Percentiles rank a stretch among this genome's conserved stretches.
These are phyloP conservation scores for Crotalaria pallida DNA, from an alignment of 306 rosid species.

Conservation along the genomic window DNA sequence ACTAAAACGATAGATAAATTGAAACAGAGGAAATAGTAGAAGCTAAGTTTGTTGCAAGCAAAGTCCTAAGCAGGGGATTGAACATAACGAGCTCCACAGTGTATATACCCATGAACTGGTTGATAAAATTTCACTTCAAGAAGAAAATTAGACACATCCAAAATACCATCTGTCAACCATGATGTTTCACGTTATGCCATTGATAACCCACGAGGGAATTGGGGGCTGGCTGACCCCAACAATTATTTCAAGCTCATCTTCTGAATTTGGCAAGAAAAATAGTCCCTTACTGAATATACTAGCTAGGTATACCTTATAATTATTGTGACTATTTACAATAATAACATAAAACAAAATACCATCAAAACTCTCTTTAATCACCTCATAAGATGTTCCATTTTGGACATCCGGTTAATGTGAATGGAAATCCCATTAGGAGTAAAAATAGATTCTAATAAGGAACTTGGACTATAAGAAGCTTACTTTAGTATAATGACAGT, in stretches of 20 bases:
- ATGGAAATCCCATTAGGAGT: not conserved
- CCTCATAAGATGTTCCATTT: not conserved
- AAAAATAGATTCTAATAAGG: not conserved
- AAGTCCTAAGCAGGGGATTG: slow-evolving; percentile 12
- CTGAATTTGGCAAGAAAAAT: slow-evolving; percentile 25
- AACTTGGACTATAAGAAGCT: slow-evolving; percentile 3
- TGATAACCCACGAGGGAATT: slow-evolving; percentile 60
- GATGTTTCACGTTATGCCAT: slow-evolving; percentile 71
- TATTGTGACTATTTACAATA: slow-evolving; percentile 36
- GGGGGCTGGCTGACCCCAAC: slow-evolving; percentile 33
- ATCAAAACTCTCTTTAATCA: slow-evolving; percentile 16
- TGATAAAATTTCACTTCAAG: not conserved
- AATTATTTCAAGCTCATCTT: slow-evolving; percentile 31
- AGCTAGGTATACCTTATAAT: slow-evolving; percentile 27
- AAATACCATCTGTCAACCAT: slow-evolving; percentile 48
- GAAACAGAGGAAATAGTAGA: no score
- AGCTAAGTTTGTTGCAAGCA: slow-evolving; percentile 16
- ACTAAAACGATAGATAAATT: no score
- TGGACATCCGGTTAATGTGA: not conserved
- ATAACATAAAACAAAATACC: slow-evolving; percentile 47
- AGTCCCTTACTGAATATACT: slow-evolving; percentile 30
- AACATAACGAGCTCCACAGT: not conserved
- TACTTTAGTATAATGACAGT: slow-evolving; percentile 10
- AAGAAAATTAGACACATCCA: slow-evolving; percentile 30
- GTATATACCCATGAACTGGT: slow-evolving; percentile 13